Evolutionary conservation across 1,284 basidiomycete species (phyloP).

Genomic region (Inonotus hispidus): DNA sequence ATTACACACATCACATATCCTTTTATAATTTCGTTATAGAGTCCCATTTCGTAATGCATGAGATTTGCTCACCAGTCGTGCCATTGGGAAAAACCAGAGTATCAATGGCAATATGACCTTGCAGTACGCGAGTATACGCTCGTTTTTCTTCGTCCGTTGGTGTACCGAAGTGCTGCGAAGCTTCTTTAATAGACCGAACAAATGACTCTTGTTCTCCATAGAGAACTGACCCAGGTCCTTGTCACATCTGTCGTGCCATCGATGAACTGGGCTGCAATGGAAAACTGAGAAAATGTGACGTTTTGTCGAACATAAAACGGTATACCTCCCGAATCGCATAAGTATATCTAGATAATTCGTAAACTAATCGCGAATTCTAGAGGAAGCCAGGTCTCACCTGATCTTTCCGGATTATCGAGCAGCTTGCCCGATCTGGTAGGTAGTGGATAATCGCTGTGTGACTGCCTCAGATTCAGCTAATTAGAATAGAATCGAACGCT

Average conservation of each 20-base stretch:
- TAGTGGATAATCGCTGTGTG: conserved; percentile 75
- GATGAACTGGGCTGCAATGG: conserved; percentile 66
- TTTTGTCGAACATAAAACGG: not conserved
- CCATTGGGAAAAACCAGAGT: conserved; percentile 81
- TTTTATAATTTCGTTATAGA: not conserved
- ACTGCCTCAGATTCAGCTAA: not conserved
- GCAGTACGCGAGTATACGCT: conserved; percentile 90
- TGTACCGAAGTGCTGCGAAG: conserved; percentile 82
- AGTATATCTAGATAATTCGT: conserved; percentile 59
- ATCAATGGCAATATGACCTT: conserved; percentile 94
- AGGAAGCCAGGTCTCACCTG: conserved; percentile 40
- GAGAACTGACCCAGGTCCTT: conserved; percentile 64
- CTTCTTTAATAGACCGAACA: not conserved
- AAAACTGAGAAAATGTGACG: not conserved
- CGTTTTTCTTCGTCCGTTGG: conserved; percentile 81
- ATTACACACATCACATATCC: not conserved
- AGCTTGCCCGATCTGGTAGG: conserved; percentile 69
- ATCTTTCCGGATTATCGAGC: conserved; percentile 70
- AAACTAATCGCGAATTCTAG: not conserved
- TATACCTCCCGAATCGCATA: conserved; percentile 90
- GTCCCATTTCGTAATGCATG: not conserved
- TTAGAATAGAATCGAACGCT: not conserved
- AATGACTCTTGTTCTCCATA: not conserved
- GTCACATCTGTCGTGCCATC: conserved; percentile 97
- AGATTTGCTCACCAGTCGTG: conserved; percentile 60